Conservation (phyloP, 306 rosid genomes). For the Lagenaria siceraria region DNA sequence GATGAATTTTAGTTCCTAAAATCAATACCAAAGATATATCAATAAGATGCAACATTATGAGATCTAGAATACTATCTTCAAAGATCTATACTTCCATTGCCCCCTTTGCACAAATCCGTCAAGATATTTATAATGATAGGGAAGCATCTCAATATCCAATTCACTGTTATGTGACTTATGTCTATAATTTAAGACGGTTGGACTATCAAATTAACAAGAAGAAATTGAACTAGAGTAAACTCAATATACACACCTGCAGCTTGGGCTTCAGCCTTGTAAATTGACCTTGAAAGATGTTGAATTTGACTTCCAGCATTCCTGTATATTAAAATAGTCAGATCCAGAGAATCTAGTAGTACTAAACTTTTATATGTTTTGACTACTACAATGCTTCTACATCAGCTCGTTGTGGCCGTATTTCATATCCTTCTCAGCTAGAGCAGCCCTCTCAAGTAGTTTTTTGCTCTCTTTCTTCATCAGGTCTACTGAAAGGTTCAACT, state of each 20-base stretch:
- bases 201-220: background rate
- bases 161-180: background rate
- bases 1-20: background rate
- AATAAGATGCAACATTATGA: background rate
- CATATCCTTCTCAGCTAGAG: constrained; percentile 82
- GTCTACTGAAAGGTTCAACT: constrained; percentile 61
- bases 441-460: constrained; percentile 73
- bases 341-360: background rate
- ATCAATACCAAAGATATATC: background rate
- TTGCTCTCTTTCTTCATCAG: constrained; percentile 68
- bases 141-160: background rate
- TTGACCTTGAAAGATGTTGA: constrained; percentile 54
- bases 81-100: background rate
- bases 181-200: background rate
- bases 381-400: constrained; percentile 31
- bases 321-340: constrained; percentile 15
- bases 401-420: constrained; percentile 57
- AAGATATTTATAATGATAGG: background rate
- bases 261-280: constrained; percentile 48
- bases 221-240: background rate
- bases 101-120: too few species aligned
- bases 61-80: background rate
- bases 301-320: constrained; percentile 63
- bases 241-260: constrained; percentile 50
- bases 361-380: background rate